phyloP scores from a whole-genome alignment of 345 rosid species.

The Gossypium turneri region DNA sequence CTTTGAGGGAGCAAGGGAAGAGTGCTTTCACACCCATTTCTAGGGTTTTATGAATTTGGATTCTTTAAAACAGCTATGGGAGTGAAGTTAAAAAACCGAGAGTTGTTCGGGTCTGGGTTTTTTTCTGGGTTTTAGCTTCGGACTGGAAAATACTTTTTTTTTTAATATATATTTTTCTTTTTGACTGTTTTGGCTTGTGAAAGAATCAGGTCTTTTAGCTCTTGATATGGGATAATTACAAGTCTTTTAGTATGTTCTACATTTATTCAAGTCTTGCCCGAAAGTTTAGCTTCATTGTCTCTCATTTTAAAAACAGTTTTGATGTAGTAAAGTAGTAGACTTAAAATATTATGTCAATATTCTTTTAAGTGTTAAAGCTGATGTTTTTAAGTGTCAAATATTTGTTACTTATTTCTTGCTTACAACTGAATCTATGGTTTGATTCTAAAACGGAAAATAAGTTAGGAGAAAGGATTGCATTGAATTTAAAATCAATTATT shows the following conservation, averaged over 20 bases:
- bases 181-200: slow-evolving; percentile 12
- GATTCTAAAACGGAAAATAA: not conserved
- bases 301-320: not conserved
- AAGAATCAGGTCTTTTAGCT: slow-evolving; percentile 12
- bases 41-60: slow-evolving; percentile 9
- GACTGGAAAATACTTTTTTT: not conserved
- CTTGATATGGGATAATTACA: not conserved
- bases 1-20: slow-evolving; percentile 4
- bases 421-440: too few relatives aligned
- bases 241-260: not conserved
- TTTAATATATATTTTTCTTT: not conserved
- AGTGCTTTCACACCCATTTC: slow-evolving; percentile 17
- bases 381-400: not conserved
- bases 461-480: not conserved
- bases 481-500: not conserved
- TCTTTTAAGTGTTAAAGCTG: not conserved
- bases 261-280: not conserved
- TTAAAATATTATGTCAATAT: not conserved
- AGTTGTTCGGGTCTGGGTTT: not conserved
- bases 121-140: not conserved
- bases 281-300: not conserved
- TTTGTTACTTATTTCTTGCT: too few relatives aligned
- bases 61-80: slow-evolving; percentile 5
- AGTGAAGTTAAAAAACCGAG: slow-evolving; percentile 7
- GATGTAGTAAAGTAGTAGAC: not conserved